Conservation (phyloP, 2,329 filamentous ascomycete genomes). For the Tolypocladium amazonense region DNA sequence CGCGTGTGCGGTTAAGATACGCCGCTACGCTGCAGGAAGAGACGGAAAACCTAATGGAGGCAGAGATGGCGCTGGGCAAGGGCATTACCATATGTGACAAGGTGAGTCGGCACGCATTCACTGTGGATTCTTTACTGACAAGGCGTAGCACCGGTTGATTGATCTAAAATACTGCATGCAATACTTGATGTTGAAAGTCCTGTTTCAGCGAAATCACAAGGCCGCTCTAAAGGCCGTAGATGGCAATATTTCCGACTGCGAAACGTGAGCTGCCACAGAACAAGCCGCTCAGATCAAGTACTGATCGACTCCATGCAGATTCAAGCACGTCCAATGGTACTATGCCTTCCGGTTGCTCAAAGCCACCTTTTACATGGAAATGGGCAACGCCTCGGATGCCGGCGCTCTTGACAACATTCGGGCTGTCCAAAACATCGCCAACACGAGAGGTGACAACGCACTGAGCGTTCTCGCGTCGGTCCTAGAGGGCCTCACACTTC, state of each 20-base stretch:
- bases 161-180: constrained; percentile 73
- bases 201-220: constrained; percentile 61
- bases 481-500: constrained; percentile 58
- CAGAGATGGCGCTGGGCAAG: constrained; percentile 61
- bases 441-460: constrained; percentile 48
- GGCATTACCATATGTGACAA: constrained; percentile 60
- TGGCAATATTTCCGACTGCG: constrained; percentile 55
- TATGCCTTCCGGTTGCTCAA: constrained; percentile 70
- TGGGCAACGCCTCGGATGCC: constrained; percentile 48
- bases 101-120: constrained; percentile 22
- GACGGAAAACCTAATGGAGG: constrained; percentile 64
- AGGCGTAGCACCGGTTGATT: constrained; percentile 24
- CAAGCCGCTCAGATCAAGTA: background rate
- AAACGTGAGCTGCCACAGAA: constrained; percentile 36
- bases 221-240: constrained; percentile 65
- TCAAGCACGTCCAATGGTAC: constrained; percentile 60
- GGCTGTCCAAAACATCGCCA: constrained; percentile 48
- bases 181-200: constrained; percentile 58
- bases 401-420: constrained; percentile 60
- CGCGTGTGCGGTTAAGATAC: constrained; percentile 58
- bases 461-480: constrained; percentile 55
- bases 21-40: constrained; percentile 63
- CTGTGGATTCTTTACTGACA: background rate
- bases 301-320: constrained; percentile 23
- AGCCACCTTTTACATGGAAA: constrained; percentile 56